A percentile compares a stretch with the other conserved stretches of the same genome.
These are phyloP conservation scores for Aspergillus nomiae DNA, from an alignment of 2,329 filamentous ascomycete species.

Conservation along the genomic window DNA sequence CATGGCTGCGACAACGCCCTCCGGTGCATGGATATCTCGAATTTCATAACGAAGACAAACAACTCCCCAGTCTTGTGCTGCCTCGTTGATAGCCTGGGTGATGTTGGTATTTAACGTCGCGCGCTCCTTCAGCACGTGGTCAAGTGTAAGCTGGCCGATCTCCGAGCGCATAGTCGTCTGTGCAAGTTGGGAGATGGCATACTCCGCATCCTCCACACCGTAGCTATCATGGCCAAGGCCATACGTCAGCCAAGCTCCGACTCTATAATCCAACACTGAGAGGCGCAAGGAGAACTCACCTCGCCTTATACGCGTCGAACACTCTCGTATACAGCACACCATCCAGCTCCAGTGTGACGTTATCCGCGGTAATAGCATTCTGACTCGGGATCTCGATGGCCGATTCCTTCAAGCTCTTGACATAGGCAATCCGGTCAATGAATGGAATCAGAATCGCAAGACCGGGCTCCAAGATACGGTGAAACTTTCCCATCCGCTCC, in stretches of 20 bases:
- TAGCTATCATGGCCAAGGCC: conserved; percentile 62
- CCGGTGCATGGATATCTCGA: conserved; percentile 94
- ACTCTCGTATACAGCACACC: conserved; percentile 94
- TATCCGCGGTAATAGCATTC: conserved; percentile 97
- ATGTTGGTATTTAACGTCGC: conserved; percentile 97
- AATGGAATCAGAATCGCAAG: conserved; percentile 87
- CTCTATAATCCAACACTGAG: background rate
- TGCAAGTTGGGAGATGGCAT: conserved; percentile 95
- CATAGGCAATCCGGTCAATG: conserved; percentile 94
- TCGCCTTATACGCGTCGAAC: conserved; percentile 97
- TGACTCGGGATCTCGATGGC: conserved; percentile 97
- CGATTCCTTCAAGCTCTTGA: conserved; percentile 94
- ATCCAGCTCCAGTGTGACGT: conserved; percentile 94
- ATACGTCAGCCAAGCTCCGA: background rate
- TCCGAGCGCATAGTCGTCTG: conserved; percentile 99
- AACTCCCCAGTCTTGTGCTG: conserved; percentile 94
- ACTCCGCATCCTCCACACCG: conserved; percentile 97
- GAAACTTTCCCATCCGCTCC: conserved; percentile 98
- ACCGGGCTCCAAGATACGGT: conserved; percentile 87
- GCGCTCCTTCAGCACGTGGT: conserved; percentile 97
- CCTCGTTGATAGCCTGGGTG: conserved; percentile 98
- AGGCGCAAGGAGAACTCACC: conserved; percentile 54
- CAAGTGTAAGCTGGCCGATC: conserved; percentile 92
- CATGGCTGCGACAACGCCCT: conserved; percentile 94
- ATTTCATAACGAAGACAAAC: conserved; percentile 97